Evolutionary conservation across 2,329 filamentous ascomycete species (phyloP).

Genomic region (Calonectria pauciramosa): DNA sequence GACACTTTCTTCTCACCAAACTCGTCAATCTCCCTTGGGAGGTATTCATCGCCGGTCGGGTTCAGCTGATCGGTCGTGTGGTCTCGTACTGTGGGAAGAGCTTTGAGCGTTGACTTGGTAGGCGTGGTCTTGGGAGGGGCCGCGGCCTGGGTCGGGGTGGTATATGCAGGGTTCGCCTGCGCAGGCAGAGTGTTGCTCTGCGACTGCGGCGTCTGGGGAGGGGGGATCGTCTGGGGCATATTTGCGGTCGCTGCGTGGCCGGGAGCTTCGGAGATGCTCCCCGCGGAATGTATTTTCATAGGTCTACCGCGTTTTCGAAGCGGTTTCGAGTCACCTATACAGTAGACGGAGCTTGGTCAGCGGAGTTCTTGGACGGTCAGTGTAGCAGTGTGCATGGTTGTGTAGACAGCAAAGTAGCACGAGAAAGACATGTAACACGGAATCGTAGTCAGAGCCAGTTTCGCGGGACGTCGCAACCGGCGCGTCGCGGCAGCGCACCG

Average conservation of each 20-base stretch:
- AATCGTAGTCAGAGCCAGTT: conserved; percentile 34
- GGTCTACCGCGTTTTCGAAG: conserved; percentile 70
- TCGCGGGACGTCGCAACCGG: conserved; percentile 33
- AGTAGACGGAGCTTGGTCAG: conserved; percentile 49
- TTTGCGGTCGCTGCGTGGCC: conserved; percentile 64
- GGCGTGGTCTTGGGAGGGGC: conserved; percentile 84
- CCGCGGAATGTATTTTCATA: conserved; percentile 70
- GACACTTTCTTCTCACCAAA: conserved; percentile 95
- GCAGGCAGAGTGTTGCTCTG: conserved; percentile 61
- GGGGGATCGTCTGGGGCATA: conserved; percentile 55
- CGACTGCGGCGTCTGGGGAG: conserved; percentile 69
- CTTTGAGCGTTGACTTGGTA: conserved; percentile 89
- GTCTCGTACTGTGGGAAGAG: conserved; percentile 93
- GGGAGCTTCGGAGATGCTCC: conserved; percentile 69
- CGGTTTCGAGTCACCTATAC: conserved; percentile 63
- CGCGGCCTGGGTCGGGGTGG: conserved; percentile 55
- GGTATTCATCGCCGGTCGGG: conserved; percentile 90
- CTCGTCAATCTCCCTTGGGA: conserved; percentile 93
- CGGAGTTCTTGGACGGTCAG: background rate
- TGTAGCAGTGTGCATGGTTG: conserved; percentile 9
- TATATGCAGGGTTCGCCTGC: conserved; percentile 57
- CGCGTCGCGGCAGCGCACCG: conserved; percentile 41
- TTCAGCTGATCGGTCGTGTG: conserved; percentile 97
- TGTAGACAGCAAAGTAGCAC: conserved; percentile 48
- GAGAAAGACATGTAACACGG: conserved; percentile 48